These are phyloP conservation scores for Zygoascus meyerae DNA, from an alignment of 1,139 yeast genomes.

Conservation along the genomic window DNA sequence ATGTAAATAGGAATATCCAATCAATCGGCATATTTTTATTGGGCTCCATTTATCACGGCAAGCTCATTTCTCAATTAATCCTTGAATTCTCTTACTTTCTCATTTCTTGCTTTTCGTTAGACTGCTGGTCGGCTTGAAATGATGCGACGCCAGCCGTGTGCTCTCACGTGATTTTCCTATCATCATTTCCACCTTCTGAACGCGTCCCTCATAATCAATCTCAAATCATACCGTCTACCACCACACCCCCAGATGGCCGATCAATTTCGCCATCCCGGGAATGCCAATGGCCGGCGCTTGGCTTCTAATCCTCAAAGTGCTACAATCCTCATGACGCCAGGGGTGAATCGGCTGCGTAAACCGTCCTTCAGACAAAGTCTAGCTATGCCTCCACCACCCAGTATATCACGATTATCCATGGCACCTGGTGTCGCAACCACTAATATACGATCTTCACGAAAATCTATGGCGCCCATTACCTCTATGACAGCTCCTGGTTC, in stretches of 20 bases:
- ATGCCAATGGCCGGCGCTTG: neutral
- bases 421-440: neutral
- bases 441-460: neutral
- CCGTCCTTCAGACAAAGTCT: constrained; percentile 6
- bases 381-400: neutral
- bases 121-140: too few relatives aligned
- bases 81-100: too few relatives aligned
- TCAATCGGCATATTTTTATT: too few relatives aligned
- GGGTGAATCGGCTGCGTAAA: constrained; percentile 1
- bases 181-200: too few relatives aligned
- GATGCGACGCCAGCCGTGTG: too few relatives aligned
- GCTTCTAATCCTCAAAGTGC: neutral
- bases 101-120: too few relatives aligned
- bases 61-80: too few relatives aligned
- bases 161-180: too few relatives aligned
- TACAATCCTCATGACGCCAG: constrained; percentile 1
- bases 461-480: neutral
- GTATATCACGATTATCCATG: neutral
- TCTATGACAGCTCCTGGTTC: neutral
- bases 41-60: too few relatives aligned
- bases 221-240: neutral
- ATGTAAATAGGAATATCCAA: too few relatives aligned
- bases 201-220: too few relatives aligned
- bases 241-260: neutral
- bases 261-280: constrained; percentile 1